phyloP scores from a whole-genome alignment of 495 filamentous ascomycete genomes.

The Glonium stellatum region DNA sequence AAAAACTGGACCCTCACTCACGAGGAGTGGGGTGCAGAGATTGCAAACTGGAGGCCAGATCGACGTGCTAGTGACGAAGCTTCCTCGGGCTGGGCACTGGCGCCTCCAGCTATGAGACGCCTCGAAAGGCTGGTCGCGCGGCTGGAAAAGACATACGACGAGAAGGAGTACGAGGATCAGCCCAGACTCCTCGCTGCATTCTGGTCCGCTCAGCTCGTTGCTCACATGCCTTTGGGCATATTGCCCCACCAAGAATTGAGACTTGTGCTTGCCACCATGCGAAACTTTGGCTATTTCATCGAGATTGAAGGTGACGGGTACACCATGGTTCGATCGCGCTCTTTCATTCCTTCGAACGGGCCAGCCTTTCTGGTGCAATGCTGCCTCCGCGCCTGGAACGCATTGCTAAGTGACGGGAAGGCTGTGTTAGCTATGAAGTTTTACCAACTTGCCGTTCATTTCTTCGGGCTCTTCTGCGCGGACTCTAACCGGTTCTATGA shows the following conservation, averaged over 20 bases:
- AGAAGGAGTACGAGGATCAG: not conserved
- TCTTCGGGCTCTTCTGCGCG: no score
- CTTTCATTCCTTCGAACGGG: not conserved
- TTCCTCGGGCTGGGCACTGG: not conserved
- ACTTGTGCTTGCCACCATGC: not conserved
- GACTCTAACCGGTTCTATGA: no score
- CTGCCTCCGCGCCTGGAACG: no score
- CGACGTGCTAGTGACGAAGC: not conserved
- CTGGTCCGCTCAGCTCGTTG: not conserved
- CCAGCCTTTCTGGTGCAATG: no score
- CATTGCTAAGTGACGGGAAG: no score
- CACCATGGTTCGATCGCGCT: not conserved
- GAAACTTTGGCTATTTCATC: not conserved
- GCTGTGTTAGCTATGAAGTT: no score
- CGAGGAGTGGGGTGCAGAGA: not conserved
- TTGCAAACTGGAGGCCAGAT: not conserved
- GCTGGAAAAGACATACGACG: not conserved
- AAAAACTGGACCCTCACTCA: not conserved
- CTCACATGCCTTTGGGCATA: not conserved
- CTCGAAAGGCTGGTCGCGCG: not conserved
- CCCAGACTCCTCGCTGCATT: not conserved
- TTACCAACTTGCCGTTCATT: no score
- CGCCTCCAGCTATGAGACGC: not conserved
- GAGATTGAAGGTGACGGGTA: not conserved
- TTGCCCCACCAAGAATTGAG: not conserved